Conservation (phyloP, 257 asterid genomes). For the Lavandula angustifolia region DNA sequence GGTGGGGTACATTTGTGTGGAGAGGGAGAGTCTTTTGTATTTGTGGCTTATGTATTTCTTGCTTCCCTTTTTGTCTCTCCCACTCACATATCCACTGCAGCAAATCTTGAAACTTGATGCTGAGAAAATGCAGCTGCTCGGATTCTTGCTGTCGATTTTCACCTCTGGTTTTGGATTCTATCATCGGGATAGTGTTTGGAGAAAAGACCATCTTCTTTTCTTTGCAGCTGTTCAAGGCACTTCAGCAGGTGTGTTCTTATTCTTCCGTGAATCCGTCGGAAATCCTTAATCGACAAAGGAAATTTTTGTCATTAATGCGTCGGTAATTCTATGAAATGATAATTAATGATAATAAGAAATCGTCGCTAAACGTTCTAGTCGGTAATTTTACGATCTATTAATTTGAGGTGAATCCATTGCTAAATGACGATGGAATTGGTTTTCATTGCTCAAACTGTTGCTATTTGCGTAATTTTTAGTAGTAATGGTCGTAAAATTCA, state of each 20-base stretch:
- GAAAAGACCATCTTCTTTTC: slow-evolving; percentile 46
- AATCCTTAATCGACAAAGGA: no score
- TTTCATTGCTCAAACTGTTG: no score
- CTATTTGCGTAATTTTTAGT: no score
- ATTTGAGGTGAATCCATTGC: no score
- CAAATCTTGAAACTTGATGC: slow-evolving; percentile 62
- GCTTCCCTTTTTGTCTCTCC: slow-evolving; percentile 75
- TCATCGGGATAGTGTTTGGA: slow-evolving; percentile 50
- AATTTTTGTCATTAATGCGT: no score
- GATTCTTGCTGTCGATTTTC: slow-evolving; percentile 56
- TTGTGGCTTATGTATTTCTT: slow-evolving; percentile 70
- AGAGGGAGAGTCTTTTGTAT: slow-evolving; percentile 44
- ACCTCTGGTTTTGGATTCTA: slow-evolving; percentile 87
- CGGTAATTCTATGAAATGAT: no score
- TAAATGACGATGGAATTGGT: no score
- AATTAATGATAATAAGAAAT: no score
- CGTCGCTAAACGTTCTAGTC: no score
- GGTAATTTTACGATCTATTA: no score
- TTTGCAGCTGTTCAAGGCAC: slow-evolving; percentile 75
- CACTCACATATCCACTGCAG: slow-evolving; percentile 65
- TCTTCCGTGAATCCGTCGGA: neutral
- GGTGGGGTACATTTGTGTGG: slow-evolving; percentile 59
- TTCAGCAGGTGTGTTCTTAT: slow-evolving; percentile 45
- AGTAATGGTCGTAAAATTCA: no score
- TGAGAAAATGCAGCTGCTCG: slow-evolving; percentile 87